phyloP scores from a whole-genome alignment of 108 stramenopile species.

The Nitzschia inconspicua region DNA sequence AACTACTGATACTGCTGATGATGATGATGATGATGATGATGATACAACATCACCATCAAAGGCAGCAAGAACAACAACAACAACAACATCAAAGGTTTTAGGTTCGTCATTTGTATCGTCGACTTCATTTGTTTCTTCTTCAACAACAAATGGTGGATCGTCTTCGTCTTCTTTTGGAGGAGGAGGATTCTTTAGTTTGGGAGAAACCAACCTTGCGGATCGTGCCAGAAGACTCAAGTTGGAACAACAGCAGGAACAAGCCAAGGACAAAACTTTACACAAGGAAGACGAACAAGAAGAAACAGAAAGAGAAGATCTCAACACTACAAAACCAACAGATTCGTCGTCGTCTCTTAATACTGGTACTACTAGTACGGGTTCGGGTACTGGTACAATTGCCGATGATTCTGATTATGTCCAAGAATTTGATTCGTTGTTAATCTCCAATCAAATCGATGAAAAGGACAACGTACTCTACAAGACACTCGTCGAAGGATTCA shows the following conservation, averaged over 20 bases:
- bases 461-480: conserved; percentile 19
- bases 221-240: conserved; percentile 1
- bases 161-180: no score
- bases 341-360: no score
- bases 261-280: neutral
- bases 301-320: neutral
- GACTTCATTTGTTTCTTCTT: no score
- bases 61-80: no score
- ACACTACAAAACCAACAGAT: neutral
- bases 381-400: no score
- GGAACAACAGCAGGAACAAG: neutral
- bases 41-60: no score
- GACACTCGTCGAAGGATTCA: conserved; percentile 15
- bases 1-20: neutral
- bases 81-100: no score
- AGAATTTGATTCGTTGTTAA: conserved; percentile 7
- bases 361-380: no score
- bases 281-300: neutral
- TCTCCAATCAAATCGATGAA: conserved; percentile 16
- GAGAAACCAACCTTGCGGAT: conserved; percentile 6
- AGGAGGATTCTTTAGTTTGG: conserved; percentile 3
- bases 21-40: conserved; percentile 1
- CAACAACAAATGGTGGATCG: no score
- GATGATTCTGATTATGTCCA: neutral
- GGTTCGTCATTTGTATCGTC: no score